Evolutionary conservation across 306 rosid genomes (phyloP).

Genomic region (Biancaea sappan): DNA sequence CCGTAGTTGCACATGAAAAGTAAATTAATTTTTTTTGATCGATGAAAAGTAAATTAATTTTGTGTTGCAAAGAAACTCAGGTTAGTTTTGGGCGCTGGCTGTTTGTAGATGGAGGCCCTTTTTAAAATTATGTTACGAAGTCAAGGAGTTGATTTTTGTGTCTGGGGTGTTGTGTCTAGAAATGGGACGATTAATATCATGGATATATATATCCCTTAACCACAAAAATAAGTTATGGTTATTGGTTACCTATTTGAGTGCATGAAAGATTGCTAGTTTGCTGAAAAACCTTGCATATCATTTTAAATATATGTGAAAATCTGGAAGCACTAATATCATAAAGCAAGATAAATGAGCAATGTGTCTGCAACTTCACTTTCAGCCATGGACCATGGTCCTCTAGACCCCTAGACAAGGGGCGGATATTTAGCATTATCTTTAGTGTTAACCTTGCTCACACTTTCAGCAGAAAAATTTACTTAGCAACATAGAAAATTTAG

Average conservation of each 20-base stretch:
- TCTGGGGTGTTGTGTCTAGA: not conserved
- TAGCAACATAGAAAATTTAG: not conserved
- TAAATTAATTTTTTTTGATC: constrained; percentile 11
- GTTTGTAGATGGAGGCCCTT: constrained; percentile 20
- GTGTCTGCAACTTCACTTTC: constrained; percentile 3
- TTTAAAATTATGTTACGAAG: not conserved
- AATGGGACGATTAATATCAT: not conserved
- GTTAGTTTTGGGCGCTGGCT: constrained; percentile 16
- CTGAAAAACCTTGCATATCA: not conserved
- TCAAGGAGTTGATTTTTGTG: constrained; percentile 4
- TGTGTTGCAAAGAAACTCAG: constrained; percentile 1
- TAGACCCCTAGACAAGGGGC: constrained; percentile 7
- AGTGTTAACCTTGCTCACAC: constrained; percentile 7
- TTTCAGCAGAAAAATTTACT: not conserved
- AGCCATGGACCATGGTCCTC: no score
- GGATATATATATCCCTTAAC: constrained; percentile 2
- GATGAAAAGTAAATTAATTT: constrained; percentile 13
- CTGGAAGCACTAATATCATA: not conserved
- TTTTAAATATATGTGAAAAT: not conserved
- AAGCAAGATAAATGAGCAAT: not conserved
- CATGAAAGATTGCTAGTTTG: not conserved
- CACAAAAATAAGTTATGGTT: not conserved
- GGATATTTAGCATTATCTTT: not conserved
- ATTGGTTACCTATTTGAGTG: not conserved
- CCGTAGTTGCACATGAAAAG: not conserved